These are phyloP conservation scores for Porodaedalea pini DNA, from an alignment of 1,284 basidiomycete species.

Conservation along the genomic window DNA sequence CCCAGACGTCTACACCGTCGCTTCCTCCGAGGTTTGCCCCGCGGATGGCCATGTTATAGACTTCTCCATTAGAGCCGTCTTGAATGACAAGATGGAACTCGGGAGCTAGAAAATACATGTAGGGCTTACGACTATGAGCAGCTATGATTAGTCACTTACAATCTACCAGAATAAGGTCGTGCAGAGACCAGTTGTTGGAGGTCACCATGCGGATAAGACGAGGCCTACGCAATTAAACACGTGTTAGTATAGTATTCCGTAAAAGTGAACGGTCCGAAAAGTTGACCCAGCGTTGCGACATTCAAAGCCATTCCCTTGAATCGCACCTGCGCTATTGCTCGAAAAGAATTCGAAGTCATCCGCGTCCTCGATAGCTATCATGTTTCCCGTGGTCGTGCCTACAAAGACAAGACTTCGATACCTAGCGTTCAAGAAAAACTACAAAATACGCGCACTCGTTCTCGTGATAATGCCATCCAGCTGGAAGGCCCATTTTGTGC, in stretches of 20 bases:
- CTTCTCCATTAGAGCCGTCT: conserved; percentile 32
- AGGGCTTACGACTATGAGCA: neutral
- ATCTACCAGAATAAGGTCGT: conserved; percentile 37
- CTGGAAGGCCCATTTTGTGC: conserved; percentile 28
- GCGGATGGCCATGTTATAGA: conserved; percentile 37
- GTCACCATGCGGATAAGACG: conserved; percentile 34
- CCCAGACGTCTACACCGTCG: conserved; percentile 36
- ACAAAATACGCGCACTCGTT: conserved; percentile 7
- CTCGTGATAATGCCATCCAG: conserved; percentile 29
- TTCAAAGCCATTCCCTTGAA: conserved; percentile 34
- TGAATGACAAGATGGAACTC: conserved; percentile 37
- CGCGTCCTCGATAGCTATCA: conserved; percentile 34
- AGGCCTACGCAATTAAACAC: conserved; percentile 23
- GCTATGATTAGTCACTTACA: conserved; percentile 17
- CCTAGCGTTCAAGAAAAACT: neutral
- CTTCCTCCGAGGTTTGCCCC: conserved; percentile 35
- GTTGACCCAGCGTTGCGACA: conserved; percentile 33
- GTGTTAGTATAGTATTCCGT: neutral
- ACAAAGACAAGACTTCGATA: neutral
- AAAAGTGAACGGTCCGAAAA: neutral
- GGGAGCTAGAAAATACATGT: conserved; percentile 26
- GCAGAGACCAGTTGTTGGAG: conserved; percentile 34
- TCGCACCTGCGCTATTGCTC: conserved; percentile 34
- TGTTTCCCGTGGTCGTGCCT: conserved; percentile 33
- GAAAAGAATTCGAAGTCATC: conserved; percentile 38